Conservation (phyloP, 2,329 filamentous ascomycete species). For the Fusarium sp. region DNA sequence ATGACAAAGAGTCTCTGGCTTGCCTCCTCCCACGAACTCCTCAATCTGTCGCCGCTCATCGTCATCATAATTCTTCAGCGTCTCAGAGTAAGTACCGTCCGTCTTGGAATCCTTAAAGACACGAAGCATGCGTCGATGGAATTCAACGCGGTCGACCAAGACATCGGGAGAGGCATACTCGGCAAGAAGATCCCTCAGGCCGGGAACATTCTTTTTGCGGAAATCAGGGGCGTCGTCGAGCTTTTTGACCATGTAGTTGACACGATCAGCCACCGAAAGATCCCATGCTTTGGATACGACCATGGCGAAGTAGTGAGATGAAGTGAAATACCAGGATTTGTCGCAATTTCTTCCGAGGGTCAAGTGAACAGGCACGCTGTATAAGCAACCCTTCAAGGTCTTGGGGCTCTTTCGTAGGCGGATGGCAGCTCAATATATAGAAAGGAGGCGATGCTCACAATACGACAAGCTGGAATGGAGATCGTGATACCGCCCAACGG, state of each 20-base stretch:
- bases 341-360: too few species aligned
- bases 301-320: too few species aligned
- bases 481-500: too few species aligned
- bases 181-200: conserved; percentile 16
- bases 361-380: too few species aligned
- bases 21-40: conserved; percentile 9
- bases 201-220: conserved; percentile 11
- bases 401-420: too few species aligned
- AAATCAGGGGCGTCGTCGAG: conserved; percentile 3
- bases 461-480: too few species aligned
- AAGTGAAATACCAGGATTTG: too few species aligned
- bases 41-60: conserved; percentile 2
- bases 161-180: conserved; percentile 10
- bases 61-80: neutral
- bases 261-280: conserved; percentile 1
- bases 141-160: conserved; percentile 12
- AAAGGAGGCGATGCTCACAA: too few species aligned
- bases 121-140: conserved; percentile 17
- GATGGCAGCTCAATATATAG: too few species aligned
- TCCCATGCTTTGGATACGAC: conserved; percentile 5
- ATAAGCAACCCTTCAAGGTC: too few species aligned
- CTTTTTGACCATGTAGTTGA: conserved; percentile 6
- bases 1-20: neutral
- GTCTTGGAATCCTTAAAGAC: conserved; percentile 18
- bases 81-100: conserved; percentile 7